A percentile compares a stretch with the other conserved stretches of the same genome.
Conservation (phyloP, 2,329 filamentous ascomycete species). For the Penicillium sp. region DNA sequence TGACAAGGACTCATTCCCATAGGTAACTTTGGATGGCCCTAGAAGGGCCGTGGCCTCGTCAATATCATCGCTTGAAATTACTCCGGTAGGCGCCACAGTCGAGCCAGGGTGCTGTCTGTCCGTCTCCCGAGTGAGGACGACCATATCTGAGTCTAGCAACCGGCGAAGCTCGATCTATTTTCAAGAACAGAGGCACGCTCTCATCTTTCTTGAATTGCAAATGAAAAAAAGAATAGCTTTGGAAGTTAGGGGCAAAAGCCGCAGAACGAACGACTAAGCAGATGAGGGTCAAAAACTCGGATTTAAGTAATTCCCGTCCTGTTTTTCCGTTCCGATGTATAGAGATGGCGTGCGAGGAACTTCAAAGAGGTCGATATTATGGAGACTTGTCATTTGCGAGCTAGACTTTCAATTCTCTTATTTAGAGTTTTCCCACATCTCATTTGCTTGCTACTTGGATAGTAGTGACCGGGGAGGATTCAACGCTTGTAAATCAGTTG, state of each 20-base stretch:
- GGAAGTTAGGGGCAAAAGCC: neutral
- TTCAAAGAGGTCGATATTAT: neutral
- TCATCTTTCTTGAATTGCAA: neutral
- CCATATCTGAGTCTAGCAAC: conserved; percentile 8
- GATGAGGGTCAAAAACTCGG: neutral
- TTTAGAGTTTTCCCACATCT: no score
- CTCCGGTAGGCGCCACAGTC: neutral
- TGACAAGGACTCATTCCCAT: conserved; percentile 1
- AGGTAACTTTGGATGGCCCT: conserved; percentile 5
- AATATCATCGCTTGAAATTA: conserved; percentile 2
- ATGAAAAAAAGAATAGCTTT: neutral
- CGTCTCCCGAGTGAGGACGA: conserved; percentile 9
- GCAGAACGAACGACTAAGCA: neutral
- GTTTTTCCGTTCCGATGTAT: neutral
- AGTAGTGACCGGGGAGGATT: neutral
- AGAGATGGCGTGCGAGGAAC: neutral
- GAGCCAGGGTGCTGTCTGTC: conserved; percentile 7
- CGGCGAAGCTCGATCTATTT: neutral
- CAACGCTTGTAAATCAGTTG: neutral
- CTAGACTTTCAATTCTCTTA: no score
- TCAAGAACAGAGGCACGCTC: neutral
- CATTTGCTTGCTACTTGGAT: neutral
- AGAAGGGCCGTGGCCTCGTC: conserved; percentile 30
- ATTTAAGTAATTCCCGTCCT: conserved; percentile 2
- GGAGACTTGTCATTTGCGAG: no score